phyloP scores from a whole-genome alignment of 768 basidiomycete species.

The Lactifluus subvellereus region DNA sequence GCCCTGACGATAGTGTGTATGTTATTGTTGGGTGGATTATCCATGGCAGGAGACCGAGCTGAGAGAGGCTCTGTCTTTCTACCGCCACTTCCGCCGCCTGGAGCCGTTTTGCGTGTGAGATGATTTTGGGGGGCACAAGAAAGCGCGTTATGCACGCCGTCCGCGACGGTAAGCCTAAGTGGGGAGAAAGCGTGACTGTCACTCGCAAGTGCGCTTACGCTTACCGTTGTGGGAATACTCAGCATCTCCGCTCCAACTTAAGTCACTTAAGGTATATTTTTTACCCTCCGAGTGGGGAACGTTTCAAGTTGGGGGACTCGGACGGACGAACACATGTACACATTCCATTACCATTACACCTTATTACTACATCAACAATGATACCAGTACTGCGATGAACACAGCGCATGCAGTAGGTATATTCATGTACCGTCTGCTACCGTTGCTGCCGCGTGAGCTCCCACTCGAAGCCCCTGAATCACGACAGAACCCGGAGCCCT shows the following conservation, averaged over 20 bases:
- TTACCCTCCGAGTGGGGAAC: too few relatives aligned
- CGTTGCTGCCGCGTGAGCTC: background rate
- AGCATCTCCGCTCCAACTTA: conserved; percentile 16
- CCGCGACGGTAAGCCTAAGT: conserved; percentile 24
- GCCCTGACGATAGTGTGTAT: conserved; percentile 92
- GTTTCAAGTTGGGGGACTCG: too few relatives aligned
- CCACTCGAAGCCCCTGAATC: background rate
- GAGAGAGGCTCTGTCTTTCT: conserved; percentile 35
- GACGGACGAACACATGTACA: background rate
- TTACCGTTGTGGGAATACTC: background rate
- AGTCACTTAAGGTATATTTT: background rate
- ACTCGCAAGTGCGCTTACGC: conserved; percentile 13
- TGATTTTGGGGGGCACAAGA: conserved; percentile 15
- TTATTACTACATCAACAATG: background rate
- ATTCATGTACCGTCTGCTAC: background rate
- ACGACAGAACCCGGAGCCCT: conserved; percentile 36
- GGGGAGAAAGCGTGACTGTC: conserved; percentile 15
- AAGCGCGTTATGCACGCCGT: conserved; percentile 25
- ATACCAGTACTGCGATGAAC: background rate
- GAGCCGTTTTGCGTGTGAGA: conserved; percentile 33
- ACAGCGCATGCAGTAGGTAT: background rate
- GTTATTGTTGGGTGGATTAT: conserved; percentile 76
- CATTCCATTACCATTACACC: background rate
- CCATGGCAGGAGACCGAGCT: conserved; percentile 70
- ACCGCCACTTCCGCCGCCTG: conserved; percentile 33